Base-by-base conservation (phyloP, 805 yeast genomes). In the Saccharomycopsis sp. region DNA sequence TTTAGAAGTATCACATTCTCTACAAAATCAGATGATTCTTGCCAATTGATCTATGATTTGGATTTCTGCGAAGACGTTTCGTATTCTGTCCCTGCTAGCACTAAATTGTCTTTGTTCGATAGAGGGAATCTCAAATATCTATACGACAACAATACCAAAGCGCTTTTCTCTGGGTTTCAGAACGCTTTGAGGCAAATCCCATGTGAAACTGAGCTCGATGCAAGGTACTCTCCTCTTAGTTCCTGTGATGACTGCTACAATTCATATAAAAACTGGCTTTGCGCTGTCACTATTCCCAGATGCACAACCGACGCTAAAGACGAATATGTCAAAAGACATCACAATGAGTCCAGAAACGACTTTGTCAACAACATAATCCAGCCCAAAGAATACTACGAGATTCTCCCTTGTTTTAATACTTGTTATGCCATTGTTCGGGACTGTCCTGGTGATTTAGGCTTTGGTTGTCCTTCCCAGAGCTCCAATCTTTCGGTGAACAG, bases 231-330 rank as follows among this genome's bases (percentile, higher is more conserved):
- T 0, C 89, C 96, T 8, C 66, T 92, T 23, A 69, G 82, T 44
- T 76, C 85, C 0, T 92, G 99, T 66, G 76, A 74, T 14, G 83
- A 89, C 65, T 92, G 99, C 68, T 77, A 78, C 1, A 63, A 68
- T 1, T 77, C 91, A 1, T 92, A 92, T 69, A 83, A 81, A 64
- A 77, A 84, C 64, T 92, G 99, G 99, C 76, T 94, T 18, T 92
- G 99, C 71, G 78, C 95, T 0, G 89, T 90, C 2, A 76, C 90
- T 0, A 88, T 92, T 3, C 98, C 98, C 0, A 75, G 97, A 34
- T 92, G 99, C 65, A 76, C 89, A 1, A 83, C 86, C 14, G 62
- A 68, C 14, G 67, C 79, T 4, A 60, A 71, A 7, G 64, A 76
- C 0, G 80, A 79, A 4, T 84, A 79, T 67, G 68, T 70, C 20